Conservation (phyloP, 495 filamentous ascomycete genomes). For the Neurospora tetrasperma region DNA sequence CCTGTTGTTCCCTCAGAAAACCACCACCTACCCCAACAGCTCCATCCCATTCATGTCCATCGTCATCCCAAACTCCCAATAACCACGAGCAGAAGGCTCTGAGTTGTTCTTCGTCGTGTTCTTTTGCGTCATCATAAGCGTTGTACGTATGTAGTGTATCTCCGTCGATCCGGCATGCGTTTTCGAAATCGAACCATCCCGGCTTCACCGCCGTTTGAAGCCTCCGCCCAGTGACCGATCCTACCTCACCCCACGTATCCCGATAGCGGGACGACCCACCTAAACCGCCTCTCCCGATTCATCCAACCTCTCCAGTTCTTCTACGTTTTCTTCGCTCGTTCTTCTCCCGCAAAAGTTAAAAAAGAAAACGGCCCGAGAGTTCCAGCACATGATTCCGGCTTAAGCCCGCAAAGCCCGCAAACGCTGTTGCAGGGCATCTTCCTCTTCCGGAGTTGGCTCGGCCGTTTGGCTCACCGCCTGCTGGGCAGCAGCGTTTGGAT, state of each 20-base stretch:
- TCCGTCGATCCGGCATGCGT: background rate
- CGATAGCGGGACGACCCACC: background rate
- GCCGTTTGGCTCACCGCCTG: slow-evolving; percentile 18
- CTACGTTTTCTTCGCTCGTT: background rate
- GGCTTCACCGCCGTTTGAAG: background rate
- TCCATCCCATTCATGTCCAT: background rate
- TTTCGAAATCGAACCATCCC: background rate
- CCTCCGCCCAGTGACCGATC: background rate
- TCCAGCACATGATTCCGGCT: background rate
- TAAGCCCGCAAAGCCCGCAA: slow-evolving; percentile 43
- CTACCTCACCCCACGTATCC: background rate
- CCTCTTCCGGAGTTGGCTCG: slow-evolving; percentile 50
- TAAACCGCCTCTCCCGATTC: background rate
- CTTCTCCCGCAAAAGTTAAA: background rate
- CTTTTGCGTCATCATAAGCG: background rate
- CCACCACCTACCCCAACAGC: background rate
- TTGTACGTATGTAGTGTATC: background rate
- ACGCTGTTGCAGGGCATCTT: slow-evolving; percentile 52
- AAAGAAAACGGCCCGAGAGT: background rate
- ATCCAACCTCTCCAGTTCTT: background rate
- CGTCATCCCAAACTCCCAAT: background rate
- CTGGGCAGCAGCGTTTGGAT: slow-evolving; percentile 20
- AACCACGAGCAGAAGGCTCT: background rate
- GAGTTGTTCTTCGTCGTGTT: background rate
- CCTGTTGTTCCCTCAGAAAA: background rate